A percentile compares a stretch with the other conserved stretches of the same genome.
Evolutionary conservation across 1,139 yeast genomes (phyloP).

Genomic region (Ogataea hybrid): DNA sequence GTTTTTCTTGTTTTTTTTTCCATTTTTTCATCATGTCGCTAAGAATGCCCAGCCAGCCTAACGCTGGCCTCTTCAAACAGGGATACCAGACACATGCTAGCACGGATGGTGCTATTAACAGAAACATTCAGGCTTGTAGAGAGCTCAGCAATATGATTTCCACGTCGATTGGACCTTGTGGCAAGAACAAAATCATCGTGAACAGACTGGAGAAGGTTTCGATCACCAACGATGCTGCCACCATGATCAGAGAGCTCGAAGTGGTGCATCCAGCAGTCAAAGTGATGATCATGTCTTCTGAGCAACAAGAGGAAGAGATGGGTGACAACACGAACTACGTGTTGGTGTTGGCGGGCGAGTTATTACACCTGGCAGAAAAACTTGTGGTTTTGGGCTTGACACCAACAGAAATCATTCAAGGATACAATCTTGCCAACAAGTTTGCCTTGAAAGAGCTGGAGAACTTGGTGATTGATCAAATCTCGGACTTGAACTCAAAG

Average conservation of each 20-base stretch:
- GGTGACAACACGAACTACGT: conserved; percentile 78
- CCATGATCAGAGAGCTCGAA: conserved; percentile 89
- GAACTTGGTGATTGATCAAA: conserved; percentile 58
- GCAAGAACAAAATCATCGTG: conserved; percentile 92
- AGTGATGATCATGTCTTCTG: conserved; percentile 91
- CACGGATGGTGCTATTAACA: conserved; percentile 91
- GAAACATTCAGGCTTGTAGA: conserved; percentile 92
- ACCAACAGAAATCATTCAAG: conserved; percentile 88
- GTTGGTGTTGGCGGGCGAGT: conserved; percentile 84
- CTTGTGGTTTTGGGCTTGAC: conserved; percentile 81
- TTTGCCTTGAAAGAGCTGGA: conserved; percentile 71
- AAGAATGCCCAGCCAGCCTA: conserved; percentile 90
- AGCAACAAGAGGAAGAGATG: conserved; percentile 92
- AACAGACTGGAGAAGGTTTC: conserved; percentile 80
- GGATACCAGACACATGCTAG: conserved; percentile 89
- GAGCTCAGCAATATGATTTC: conserved; percentile 90
- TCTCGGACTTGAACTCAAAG: conserved; percentile 54
- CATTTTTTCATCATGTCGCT: conserved; percentile 61
- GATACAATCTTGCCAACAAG: conserved; percentile 79
- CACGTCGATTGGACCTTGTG: conserved; percentile 97
- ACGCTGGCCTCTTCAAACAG: conserved; percentile 89
- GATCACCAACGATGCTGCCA: conserved; percentile 95
- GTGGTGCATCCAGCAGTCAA: conserved; percentile 98
- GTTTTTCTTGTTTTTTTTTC: conserved; percentile 9
- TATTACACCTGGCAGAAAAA: conserved; percentile 80